A percentile compares a stretch with the other conserved stretches of the same genome.
phyloP scores from a whole-genome alignment of 2,329 filamentous ascomycete genomes.

The Zasmidium cellare region DNA sequence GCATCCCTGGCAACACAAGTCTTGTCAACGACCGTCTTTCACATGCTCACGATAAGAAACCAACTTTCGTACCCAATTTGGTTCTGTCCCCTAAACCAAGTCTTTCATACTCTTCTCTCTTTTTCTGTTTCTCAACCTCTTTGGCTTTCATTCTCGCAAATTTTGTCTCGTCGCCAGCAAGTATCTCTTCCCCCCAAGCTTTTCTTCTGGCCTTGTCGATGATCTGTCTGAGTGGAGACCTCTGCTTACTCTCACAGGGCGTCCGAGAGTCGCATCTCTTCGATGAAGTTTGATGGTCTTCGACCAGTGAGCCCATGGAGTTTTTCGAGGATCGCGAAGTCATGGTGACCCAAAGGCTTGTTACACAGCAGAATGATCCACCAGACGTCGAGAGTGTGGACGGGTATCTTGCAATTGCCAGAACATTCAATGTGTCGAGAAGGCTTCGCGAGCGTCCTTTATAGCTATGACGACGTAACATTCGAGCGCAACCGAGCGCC shows the following conservation, averaged over 20 bases:
- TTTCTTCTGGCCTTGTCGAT: constrained; percentile 10
- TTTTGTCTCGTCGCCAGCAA: constrained; percentile 2
- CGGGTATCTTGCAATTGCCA: too few species aligned
- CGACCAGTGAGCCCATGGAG: not conserved
- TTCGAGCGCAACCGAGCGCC: too few species aligned
- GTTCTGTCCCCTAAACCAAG: constrained; percentile 16
- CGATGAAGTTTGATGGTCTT: not conserved
- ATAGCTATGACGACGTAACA: too few species aligned
- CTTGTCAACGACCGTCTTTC: not conserved
- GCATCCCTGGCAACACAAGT: too few species aligned
- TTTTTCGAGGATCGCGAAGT: too few species aligned
- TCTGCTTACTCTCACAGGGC: not conserved
- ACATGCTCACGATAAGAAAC: not conserved
- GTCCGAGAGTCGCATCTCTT: constrained; percentile 3
- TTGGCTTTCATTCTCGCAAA: constrained; percentile 17
- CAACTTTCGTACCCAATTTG: constrained; percentile 1
- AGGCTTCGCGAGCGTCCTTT: too few species aligned
- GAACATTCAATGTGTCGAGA: too few species aligned
- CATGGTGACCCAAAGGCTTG: too few species aligned
- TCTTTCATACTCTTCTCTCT: constrained; percentile 21
- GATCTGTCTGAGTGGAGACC: constrained; percentile 10
- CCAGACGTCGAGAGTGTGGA: too few species aligned
- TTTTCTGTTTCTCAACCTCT: constrained; percentile 18
- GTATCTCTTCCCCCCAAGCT: constrained; percentile 2
- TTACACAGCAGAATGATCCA: too few species aligned